phyloP scores from a whole-genome alignment of 169 alveolate genomes.

The Sarcocystis neurona region DNA sequence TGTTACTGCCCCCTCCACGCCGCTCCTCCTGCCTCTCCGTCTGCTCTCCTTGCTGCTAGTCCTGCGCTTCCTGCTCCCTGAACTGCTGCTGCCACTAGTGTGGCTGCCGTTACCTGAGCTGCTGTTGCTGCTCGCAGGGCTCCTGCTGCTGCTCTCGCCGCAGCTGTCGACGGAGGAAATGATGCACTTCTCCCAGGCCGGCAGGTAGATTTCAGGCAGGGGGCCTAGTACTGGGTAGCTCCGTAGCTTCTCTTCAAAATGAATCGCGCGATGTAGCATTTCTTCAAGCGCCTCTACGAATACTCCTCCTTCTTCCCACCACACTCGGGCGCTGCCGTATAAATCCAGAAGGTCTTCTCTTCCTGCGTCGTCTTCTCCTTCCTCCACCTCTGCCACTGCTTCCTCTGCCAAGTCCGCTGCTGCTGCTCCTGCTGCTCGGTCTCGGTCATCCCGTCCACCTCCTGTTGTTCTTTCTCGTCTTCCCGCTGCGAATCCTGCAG shows the following conservation, averaged over 20 bases:
- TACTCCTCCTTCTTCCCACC: background rate
- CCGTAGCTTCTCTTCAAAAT: conserved; percentile 40
- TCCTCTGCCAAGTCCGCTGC: background rate
- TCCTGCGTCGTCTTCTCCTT: conserved; percentile 21
- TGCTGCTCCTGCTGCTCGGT: background rate
- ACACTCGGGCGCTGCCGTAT: conserved; percentile 14
- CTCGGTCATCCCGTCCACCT: background rate
- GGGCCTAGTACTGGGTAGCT: conserved; percentile 37
- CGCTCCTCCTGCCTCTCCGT: background rate
- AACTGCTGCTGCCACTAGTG: background rate
- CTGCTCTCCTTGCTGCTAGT: background rate
- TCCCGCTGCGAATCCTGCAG: background rate
- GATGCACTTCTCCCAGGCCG: conserved; percentile 24
- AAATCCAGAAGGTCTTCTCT: conserved; percentile 34
- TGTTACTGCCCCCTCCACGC: background rate
- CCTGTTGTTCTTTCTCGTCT: background rate
- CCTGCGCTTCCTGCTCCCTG: background rate
- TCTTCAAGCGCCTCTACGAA: conserved; percentile 7
- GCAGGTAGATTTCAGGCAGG: conserved; percentile 39
- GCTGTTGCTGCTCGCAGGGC: background rate
- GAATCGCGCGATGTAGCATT: conserved; percentile 37
- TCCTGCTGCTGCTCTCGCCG: background rate
- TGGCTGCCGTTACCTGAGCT: background rate
- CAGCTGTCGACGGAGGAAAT: background rate
- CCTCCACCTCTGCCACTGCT: background rate